phyloP scores from a whole-genome alignment of 2,329 filamentous ascomycete species.

The Macrophomina tecta region DNA sequence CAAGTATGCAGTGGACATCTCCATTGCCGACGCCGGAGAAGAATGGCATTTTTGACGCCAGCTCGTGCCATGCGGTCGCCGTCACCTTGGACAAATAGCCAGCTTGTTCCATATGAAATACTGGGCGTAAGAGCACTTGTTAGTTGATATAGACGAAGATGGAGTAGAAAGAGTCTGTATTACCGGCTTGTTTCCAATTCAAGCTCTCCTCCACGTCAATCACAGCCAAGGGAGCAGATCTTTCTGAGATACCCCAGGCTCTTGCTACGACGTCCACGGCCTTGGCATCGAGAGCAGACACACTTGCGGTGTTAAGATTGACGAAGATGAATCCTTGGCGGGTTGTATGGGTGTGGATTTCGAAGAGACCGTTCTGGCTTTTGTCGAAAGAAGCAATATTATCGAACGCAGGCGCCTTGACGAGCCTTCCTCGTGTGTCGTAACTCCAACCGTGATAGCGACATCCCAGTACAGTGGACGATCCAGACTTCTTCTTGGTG shows the following conservation, averaged over 20 bases:
- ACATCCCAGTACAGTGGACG: slow-evolving; percentile 49
- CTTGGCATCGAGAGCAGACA: slow-evolving; percentile 29
- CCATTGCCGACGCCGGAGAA: neutral
- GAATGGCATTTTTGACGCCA: neutral
- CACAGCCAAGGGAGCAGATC: slow-evolving; percentile 37
- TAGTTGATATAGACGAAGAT: slow-evolving; percentile 21
- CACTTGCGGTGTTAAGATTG: slow-evolving; percentile 35
- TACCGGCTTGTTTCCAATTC: slow-evolving; percentile 48
- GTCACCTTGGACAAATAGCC: neutral
- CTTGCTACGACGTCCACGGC: slow-evolving; percentile 28
- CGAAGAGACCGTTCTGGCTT: slow-evolving; percentile 39
- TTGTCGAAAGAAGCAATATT: slow-evolving; percentile 47
- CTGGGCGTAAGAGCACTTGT: slow-evolving; percentile 24
- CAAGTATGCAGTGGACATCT: slow-evolving; percentile 10
- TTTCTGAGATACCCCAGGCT: slow-evolving; percentile 30
- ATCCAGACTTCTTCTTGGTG: slow-evolving; percentile 45
- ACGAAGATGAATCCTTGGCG: slow-evolving; percentile 38
- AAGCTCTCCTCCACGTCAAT: slow-evolving; percentile 46
- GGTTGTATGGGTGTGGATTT: slow-evolving; percentile 37
- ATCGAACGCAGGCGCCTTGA: slow-evolving; percentile 52
- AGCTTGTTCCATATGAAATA: neutral
- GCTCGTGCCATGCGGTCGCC: neutral
- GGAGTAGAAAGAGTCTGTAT: slow-evolving; percentile 13
- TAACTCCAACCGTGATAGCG: slow-evolving; percentile 57
- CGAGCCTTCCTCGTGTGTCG: slow-evolving; percentile 49